These are phyloP conservation scores for Coniochaeta prunicola DNA, from an alignment of 2,329 filamentous ascomycete species.

Conservation along the genomic window DNA sequence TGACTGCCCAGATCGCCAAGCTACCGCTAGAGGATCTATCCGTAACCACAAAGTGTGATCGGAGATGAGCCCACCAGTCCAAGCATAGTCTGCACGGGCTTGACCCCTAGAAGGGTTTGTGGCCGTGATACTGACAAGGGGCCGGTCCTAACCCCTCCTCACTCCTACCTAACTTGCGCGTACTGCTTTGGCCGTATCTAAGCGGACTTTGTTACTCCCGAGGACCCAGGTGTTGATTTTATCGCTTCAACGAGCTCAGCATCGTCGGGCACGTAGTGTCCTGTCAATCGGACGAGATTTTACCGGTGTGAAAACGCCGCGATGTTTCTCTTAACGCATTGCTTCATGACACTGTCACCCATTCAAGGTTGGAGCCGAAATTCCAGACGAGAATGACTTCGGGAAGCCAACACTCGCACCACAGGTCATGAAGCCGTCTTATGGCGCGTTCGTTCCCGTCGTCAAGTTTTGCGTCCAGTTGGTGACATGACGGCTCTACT, in stretches of 20 bases:
- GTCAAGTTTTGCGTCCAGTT: neutral
- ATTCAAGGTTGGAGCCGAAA: neutral
- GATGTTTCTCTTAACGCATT: neutral
- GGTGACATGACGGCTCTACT: neutral
- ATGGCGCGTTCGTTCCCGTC: neutral
- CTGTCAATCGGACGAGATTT: neutral
- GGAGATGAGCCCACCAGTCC: no score
- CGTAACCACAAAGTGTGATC: neutral
- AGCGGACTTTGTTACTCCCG: neutral
- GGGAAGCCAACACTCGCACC: neutral
- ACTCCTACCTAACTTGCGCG: no score
- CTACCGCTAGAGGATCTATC: neutral
- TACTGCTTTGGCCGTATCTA: neutral
- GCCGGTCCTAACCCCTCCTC: neutral
- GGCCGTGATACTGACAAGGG: no score
- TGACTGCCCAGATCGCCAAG: neutral
- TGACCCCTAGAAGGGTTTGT: no score
- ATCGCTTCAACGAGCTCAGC: neutral
- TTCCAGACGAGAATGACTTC: neutral
- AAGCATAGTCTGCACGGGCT: no score
- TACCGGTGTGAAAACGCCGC: neutral
- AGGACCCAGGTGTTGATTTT: constrained; percentile 1
- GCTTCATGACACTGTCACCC: neutral
- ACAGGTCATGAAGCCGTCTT: neutral
- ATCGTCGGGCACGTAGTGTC: neutral